These are phyloP conservation scores for Tillandsia leiboldiana DNA, from an alignment of 176 grass and related monocot species.

Conservation along the genomic window DNA sequence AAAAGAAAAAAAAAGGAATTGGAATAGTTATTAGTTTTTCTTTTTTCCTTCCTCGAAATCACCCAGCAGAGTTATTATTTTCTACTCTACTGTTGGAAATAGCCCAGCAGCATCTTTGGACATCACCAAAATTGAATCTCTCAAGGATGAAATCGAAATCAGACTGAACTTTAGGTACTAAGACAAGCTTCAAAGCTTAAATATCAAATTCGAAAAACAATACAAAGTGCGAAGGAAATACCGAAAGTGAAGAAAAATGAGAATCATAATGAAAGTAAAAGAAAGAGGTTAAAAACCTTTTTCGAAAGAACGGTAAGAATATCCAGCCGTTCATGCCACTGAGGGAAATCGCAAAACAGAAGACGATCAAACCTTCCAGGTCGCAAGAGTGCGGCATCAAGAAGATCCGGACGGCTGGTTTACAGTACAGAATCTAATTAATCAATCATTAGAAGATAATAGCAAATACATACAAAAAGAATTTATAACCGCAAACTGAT, in stretches of 20 bases:
- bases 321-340: constrained; percentile 61
- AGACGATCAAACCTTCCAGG: constrained; percentile 94
- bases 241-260: neutral
- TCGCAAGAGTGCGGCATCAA: constrained; percentile 86
- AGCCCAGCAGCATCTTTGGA: too few relatives aligned
- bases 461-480: neutral
- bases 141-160: too few relatives aligned
- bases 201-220: neutral
- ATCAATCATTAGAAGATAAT: neutral
- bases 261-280: constrained; percentile 14
- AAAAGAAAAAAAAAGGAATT: neutral
- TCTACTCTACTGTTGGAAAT: too few relatives aligned
- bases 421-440: constrained; percentile 15
- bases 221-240: constrained; percentile 7
- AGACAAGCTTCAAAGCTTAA: neutral
- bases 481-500: neutral
- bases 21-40: neutral
- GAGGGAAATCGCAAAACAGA: constrained; percentile 84
- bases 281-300: constrained; percentile 32
- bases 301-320: constrained; percentile 82
- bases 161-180: too few relatives aligned
- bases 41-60: too few relatives aligned
- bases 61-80: too few relatives aligned
- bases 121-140: too few relatives aligned
- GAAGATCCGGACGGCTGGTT: constrained; percentile 71